Evolutionary conservation across 1,139 yeast species (phyloP), one percentile per base, ranked within the genome.

Genomic region (Blastobotrys petasosporus): DNA sequence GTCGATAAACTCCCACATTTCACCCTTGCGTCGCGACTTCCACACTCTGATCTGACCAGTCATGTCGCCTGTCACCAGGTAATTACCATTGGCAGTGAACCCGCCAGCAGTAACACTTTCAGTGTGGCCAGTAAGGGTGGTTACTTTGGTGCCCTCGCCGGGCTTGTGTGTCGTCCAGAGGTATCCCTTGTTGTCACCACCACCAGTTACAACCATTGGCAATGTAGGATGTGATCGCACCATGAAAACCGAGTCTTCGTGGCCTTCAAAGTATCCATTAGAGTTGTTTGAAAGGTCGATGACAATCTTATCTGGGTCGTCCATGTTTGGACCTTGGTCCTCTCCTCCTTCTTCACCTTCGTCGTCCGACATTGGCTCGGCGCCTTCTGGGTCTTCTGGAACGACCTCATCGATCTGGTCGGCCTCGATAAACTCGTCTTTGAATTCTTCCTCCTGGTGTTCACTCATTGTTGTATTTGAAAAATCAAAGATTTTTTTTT

Each of bases 31-130:
- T 37, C 74, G 67, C 2, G 88, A 69, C 60, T 79, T 77, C 70
- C 84, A 86, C 11, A 88, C 80, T 55, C 86, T 75, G 33, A 92
- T 72, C 55, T 79, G 79, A 46, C 98, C 98, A 44, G 80, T 80
- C 99, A 92, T 92, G 64, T 94, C 98, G 40, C 92, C 97, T 6
- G 97, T 84, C 8, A 92, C 76, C 37, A 85, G 72, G 60, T 71
- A 87, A 41, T 77, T 74, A 20, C 98, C 98, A 57, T 87, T 94
- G 34, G 71, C 67, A 1, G 95, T 82, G 65, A 94, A 92, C 0
- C 81, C 86, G 41, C 94, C 92, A 8, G 88, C 74, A 44, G 87
- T 77, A 8, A 92, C 94, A 28, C 95, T 84, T 62, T 92, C 99
- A 37, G 81, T 82, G 65, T 87, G 95, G 12, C 90, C 88, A 45